Evolutionary conservation across 2,329 filamentous ascomycete genomes (phyloP).

Genomic region (Fulvia fulva): DNA sequence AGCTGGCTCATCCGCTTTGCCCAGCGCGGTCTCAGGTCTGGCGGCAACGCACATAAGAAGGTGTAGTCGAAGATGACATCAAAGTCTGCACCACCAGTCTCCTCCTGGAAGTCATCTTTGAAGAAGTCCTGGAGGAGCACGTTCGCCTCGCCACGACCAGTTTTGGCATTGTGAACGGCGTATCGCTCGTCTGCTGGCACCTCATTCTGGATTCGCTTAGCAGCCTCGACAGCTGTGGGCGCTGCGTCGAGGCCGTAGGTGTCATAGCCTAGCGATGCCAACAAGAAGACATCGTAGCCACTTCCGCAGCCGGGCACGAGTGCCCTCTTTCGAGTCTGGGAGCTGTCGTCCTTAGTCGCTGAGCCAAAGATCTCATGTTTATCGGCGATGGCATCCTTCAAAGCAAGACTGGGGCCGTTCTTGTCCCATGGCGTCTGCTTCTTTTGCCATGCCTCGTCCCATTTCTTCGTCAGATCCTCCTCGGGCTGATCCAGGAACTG

Average conservation of each 20-base stretch:
- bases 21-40: conserved; percentile 54
- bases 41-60: conserved; percentile 59
- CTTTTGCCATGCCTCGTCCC: conserved; percentile 49
- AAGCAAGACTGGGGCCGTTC: conserved; percentile 55
- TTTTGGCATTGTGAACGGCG: conserved; percentile 37
- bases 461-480: conserved; percentile 35
- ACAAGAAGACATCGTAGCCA: conserved; percentile 74
- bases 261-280: conserved; percentile 73
- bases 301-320: conserved; percentile 78
- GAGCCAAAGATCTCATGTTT: conserved; percentile 23
- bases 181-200: conserved; percentile 41
- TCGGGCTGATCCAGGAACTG: conserved; percentile 41
- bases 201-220: conserved; percentile 40
- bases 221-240: conserved; percentile 45
- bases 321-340: conserved; percentile 48
- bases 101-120: conserved; percentile 52
- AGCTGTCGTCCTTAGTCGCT: conserved; percentile 13
- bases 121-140: conserved; percentile 68
- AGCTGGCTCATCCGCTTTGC: conserved; percentile 53
- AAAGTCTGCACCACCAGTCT: conserved; percentile 47
- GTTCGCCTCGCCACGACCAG: conserved; percentile 49
- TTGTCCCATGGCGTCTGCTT: conserved; percentile 58
- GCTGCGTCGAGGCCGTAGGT: conserved; percentile 70
- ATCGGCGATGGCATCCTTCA: conserved; percentile 50
- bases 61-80: conserved; percentile 65